Evolutionary conservation across 1,284 basidiomycete genomes (phyloP), one percentile per base, ranked within the genome.

Genomic region (Schizophyllum commune): DNA sequence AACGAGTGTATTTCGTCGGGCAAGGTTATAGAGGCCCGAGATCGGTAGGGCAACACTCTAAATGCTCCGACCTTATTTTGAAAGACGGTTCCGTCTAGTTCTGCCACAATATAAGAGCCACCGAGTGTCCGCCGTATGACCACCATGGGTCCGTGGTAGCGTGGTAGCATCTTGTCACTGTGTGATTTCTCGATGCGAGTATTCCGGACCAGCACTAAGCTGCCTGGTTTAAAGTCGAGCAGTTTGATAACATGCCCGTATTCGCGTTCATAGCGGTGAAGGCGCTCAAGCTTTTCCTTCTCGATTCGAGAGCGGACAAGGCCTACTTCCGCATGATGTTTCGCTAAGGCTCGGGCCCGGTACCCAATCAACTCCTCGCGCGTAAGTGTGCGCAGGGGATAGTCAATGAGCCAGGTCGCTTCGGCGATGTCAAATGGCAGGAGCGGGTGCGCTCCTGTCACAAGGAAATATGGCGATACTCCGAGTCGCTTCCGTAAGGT

Each of bases 351-450:
- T 0, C 62, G 57, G 0, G 71, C 70, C 7, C 68, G 52, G 0
- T 63, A 53, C 4, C 64, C 61, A 1, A 74, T 68, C 32, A 75
- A 69, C 0, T 72, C 68, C 0, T 61, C 61, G 7, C 68, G 69
- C 3, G 65, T 69, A 0, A 78, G 61, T 0, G 63, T 34, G 0
- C 61, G 20, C 4, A 65, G 58, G 0, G 68, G 67, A 0, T 67
- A 39, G 0, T 69, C 70, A 0, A 69, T 52, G 0, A 77, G 68
- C 51, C 69, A 80, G 0, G 73, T 79, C 0, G 77, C 77, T 66
- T 80, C 72, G 0, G 67, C 59, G 11, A 80, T 64, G 56, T 80
- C 74, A 9, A 79, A 69, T 0, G 76, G 77, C 5, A 80, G 65
- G 1, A 77, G 55, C 0, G 27, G 27, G 27, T 27, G 27, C 27